These are phyloP conservation scores for Claviceps capensis DNA, from an alignment of 2,329 filamentous ascomycete genomes.

Conservation along the genomic window DNA sequence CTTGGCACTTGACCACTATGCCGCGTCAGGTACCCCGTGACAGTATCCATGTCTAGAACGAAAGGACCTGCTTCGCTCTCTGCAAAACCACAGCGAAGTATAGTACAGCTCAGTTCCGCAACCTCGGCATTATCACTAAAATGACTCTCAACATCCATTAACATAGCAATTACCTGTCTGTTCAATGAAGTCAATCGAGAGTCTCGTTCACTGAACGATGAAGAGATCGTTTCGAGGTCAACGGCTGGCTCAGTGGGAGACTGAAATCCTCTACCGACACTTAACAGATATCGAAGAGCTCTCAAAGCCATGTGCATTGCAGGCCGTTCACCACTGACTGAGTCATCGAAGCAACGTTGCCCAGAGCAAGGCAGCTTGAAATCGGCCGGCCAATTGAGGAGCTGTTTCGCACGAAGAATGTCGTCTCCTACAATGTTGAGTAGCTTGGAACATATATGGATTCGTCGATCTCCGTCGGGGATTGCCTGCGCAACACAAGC, in stretches of 20 bases:
- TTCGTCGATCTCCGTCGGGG: slow-evolving; percentile 39
- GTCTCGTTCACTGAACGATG: not conserved
- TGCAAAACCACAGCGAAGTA: slow-evolving; percentile 61
- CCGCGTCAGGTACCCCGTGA: slow-evolving; percentile 52
- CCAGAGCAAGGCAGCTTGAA: slow-evolving; percentile 12
- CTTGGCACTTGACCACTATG: slow-evolving; percentile 48
- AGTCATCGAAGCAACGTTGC: slow-evolving; percentile 14
- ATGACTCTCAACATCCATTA: slow-evolving; percentile 32
- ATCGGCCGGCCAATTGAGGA: slow-evolving; percentile 7
- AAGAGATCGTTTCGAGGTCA: slow-evolving; percentile 44
- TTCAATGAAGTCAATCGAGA: slow-evolving; percentile 24
- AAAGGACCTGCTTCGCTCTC: slow-evolving; percentile 65
- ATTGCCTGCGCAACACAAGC: slow-evolving; percentile 64
- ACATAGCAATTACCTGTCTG: slow-evolving; percentile 29
- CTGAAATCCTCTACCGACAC: slow-evolving; percentile 60
- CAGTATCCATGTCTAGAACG: slow-evolving; percentile 52
- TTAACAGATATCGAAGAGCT: slow-evolving; percentile 53
- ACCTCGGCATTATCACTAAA: slow-evolving; percentile 52
- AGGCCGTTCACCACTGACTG: slow-evolving; percentile 31
- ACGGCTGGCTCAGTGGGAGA: slow-evolving; percentile 51
- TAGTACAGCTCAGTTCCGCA: slow-evolving; percentile 55
- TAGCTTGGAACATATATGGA: slow-evolving; percentile 41
- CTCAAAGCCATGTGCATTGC: slow-evolving; percentile 34
- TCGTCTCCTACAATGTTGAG: slow-evolving; percentile 50
- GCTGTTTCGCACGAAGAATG: slow-evolving; percentile 15